phyloP scores from a whole-genome alignment of 2,329 filamentous ascomycete genomes.

The Aspergillus aculeatinus region DNA sequence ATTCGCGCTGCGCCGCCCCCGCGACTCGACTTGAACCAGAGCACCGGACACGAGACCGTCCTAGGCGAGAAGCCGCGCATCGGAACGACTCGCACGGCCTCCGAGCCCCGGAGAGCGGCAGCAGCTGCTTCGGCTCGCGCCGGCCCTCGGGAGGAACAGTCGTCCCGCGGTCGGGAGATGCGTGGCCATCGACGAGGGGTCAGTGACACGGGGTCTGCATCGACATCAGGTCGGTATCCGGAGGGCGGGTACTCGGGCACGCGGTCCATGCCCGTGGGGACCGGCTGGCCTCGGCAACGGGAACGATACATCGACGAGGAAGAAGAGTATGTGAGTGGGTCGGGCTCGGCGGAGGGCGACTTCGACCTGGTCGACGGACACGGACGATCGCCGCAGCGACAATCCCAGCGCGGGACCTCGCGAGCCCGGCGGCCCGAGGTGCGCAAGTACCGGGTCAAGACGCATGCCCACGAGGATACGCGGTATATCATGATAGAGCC shows the following conservation, averaged over 20 bases:
- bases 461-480: conserved; percentile 80
- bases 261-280: conserved; percentile 48
- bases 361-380: conserved; percentile 70
- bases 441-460: conserved; percentile 83
- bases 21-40: conserved; percentile 43
- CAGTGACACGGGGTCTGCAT: conserved; percentile 32
- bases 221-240: conserved; percentile 33
- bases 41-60: background rate
- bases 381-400: conserved; percentile 31
- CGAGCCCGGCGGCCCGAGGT: conserved; percentile 57
- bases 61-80: conserved; percentile 41
- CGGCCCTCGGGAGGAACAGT: conserved; percentile 23
- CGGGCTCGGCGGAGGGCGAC: conserved; percentile 66
- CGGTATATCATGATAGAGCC: conserved; percentile 85
- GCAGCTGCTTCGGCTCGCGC: conserved; percentile 29
- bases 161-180: conserved; percentile 29
- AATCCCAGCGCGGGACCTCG: conserved; percentile 31
- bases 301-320: conserved; percentile 76
- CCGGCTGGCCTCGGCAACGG: conserved; percentile 46
- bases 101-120: conserved; percentile 47
- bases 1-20: conserved; percentile 48
- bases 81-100: conserved; percentile 52
- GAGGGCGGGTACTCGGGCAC: conserved; percentile 64
- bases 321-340: conserved; percentile 69
- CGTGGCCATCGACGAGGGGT: conserved; percentile 30